phyloP scores from a whole-genome alignment of 1,139 yeast species.

The Pichia cactophila region DNA sequence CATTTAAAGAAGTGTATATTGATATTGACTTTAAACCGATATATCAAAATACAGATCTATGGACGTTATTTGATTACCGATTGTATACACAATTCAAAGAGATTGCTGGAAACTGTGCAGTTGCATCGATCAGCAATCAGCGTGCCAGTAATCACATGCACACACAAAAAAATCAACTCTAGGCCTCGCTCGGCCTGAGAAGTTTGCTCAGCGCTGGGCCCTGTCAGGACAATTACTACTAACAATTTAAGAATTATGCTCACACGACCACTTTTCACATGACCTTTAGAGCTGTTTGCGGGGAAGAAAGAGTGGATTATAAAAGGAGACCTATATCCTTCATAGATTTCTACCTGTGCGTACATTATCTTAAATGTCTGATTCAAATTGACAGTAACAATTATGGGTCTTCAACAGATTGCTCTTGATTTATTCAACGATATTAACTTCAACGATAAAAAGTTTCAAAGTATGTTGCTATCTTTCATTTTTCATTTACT shows the following conservation, averaged over 20 bases:
- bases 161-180: too few species aligned
- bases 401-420: slow-evolving; percentile 12
- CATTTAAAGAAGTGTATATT: not conserved
- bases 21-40: too few species aligned
- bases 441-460: slow-evolving; percentile 25
- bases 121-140: too few species aligned
- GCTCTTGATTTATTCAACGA: slow-evolving; percentile 21
- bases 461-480: slow-evolving; percentile 22
- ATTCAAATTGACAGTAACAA: not conserved
- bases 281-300: not conserved
- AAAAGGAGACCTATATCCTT: not conserved
- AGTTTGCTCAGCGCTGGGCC: too few species aligned
- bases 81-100: too few species aligned
- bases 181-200: too few species aligned
- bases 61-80: too few species aligned
- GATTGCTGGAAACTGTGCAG: too few species aligned
- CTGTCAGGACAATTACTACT: too few species aligned
- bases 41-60: too few species aligned
- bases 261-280: not conserved
- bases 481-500: not conserved
- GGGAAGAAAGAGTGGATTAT: too few species aligned
- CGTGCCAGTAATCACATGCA: not conserved
- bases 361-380: too few species aligned
- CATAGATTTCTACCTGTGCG: not conserved
- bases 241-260: not conserved